Evolutionary conservation across 768 basidiomycete genomes (phyloP), one percentile per base, ranked within the genome.

Genomic region (Phylloporus scabripes): DNA sequence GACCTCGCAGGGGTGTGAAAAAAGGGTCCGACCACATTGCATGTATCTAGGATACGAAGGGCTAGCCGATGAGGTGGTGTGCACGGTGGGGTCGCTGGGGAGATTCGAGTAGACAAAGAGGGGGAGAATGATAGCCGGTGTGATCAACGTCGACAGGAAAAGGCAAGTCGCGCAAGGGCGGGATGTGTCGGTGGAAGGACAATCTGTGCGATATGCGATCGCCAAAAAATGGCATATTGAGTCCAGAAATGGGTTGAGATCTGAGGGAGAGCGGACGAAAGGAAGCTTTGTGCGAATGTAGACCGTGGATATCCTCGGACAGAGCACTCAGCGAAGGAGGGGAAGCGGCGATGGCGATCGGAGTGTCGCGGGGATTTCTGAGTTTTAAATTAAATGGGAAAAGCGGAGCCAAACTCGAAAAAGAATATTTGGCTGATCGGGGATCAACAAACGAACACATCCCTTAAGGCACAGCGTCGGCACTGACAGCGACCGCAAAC

Each of bases 371-470:
- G 65, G 61, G 65, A 43, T 51, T 0, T 32, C 66, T 50, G 65
- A 46, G 65, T 45, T 28, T 54, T 0, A 62, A 68, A 47, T n/a
- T 2, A 36, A 59, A 50, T 28, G 45, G 60, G 55, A 41, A 60
- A 46, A 54, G 51, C 66, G 68, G 68, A 66, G 56, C 57, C 53
- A 67, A 54, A 70, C 59, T 51, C 37, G 59, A 61, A 65, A 61
- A 60, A 64, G 61, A 61, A 58, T 61, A 45, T 65, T 61, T 65
- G 56, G 61, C 70, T 81, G 80, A 81, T 81, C 77, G 72, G 78
- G 77, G 80, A 81, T 81, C 80, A 81, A 72, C 66, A 67, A 67
- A 72, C 70, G 65, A 59, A 65, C 64, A 50, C 61, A 63, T 55
- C 51, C 54, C 48, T 52, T 28, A 45, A 67, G 66, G 66, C 56